Evolutionary conservation across 495 filamentous ascomycete genomes (phyloP).

Genomic region (Hypomontagnella monticulosa): DNA sequence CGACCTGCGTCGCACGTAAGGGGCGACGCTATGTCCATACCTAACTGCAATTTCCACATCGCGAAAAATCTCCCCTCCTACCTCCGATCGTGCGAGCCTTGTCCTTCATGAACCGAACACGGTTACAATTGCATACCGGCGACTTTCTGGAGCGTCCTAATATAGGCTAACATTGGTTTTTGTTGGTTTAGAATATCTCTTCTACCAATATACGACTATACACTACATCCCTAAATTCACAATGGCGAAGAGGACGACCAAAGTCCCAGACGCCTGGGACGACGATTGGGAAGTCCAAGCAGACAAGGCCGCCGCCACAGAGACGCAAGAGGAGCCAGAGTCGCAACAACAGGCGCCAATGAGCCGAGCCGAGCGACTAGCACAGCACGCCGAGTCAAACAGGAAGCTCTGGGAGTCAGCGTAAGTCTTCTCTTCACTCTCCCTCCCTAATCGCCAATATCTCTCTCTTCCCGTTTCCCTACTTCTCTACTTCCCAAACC

Average conservation of each 20-base stretch:
- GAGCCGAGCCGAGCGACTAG: constrained; percentile 78
- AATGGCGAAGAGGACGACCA: constrained; percentile 64
- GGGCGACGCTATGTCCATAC: not conserved
- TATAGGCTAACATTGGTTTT: not conserved
- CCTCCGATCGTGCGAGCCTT: not conserved
- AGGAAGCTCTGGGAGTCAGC: constrained; percentile 88
- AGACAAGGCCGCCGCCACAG: constrained; percentile 55
- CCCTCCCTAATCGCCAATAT: not conserved
- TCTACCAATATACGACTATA: not conserved
- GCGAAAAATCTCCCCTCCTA: constrained; percentile 35
- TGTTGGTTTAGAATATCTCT: not conserved
- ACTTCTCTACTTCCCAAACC: not conserved
- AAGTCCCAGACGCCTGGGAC: constrained; percentile 84
- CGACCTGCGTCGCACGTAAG: constrained; percentile 8
- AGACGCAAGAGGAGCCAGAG: constrained; percentile 49
- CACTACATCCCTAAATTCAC: constrained; percentile 13
- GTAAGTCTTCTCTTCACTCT: constrained; percentile 58
- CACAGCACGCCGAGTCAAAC: constrained; percentile 83
- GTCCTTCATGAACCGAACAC: constrained; percentile 6
- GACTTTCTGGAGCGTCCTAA: not conserved
- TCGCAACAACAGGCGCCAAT: constrained; percentile 50
- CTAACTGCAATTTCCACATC: constrained; percentile 5
- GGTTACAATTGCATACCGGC: not conserved
- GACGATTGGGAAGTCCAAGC: constrained; percentile 87
- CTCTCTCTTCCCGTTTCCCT: not conserved